Evolutionary conservation across 108 stramenopile species (phyloP).

Genomic region (Heterococcus sp.): DNA sequence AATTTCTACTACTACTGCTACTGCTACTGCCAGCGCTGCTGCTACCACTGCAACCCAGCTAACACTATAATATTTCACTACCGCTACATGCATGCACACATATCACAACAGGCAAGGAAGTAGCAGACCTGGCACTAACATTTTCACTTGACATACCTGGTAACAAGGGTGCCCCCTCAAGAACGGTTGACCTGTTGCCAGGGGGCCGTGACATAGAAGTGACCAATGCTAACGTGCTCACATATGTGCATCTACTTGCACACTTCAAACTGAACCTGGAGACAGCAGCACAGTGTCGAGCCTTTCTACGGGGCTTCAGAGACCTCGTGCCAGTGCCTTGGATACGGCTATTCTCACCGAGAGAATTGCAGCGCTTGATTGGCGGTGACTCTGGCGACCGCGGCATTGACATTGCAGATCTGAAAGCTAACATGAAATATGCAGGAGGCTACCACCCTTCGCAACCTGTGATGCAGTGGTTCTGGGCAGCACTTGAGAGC

Average conservation of each 20-base stretch:
- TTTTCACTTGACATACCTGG: slow-evolving; percentile 56
- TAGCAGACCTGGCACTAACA: slow-evolving; percentile 70
- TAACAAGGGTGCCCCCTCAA: neutral
- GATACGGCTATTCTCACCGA: slow-evolving; percentile 86
- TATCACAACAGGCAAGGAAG: slow-evolving; percentile 18
- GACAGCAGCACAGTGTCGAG: slow-evolving; percentile 71
- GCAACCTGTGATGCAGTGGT: slow-evolving; percentile 80
- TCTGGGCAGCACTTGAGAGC: slow-evolving; percentile 79
- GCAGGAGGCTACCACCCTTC: slow-evolving; percentile 88
- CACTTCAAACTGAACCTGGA: slow-evolving; percentile 84
- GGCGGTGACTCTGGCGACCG: slow-evolving; percentile 83
- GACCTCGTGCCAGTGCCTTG: slow-evolving; percentile 87
- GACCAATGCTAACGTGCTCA: slow-evolving; percentile 79
- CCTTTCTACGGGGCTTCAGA: slow-evolving; percentile 87
- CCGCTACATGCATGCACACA: too few species aligned
- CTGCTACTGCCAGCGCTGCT: too few species aligned
- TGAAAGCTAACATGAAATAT: slow-evolving; percentile 74
- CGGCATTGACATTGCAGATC: slow-evolving; percentile 78
- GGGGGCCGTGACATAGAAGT: slow-evolving; percentile 73
- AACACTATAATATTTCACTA: too few species aligned
- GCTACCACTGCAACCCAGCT: too few species aligned
- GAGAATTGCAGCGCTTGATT: slow-evolving; percentile 92
- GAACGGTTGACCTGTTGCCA: slow-evolving; percentile 64
- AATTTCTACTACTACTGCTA: too few species aligned
- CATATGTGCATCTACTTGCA: slow-evolving; percentile 84